Conservation (phyloP, 768 basidiomycete species). For the Mycena maculata region DNA sequence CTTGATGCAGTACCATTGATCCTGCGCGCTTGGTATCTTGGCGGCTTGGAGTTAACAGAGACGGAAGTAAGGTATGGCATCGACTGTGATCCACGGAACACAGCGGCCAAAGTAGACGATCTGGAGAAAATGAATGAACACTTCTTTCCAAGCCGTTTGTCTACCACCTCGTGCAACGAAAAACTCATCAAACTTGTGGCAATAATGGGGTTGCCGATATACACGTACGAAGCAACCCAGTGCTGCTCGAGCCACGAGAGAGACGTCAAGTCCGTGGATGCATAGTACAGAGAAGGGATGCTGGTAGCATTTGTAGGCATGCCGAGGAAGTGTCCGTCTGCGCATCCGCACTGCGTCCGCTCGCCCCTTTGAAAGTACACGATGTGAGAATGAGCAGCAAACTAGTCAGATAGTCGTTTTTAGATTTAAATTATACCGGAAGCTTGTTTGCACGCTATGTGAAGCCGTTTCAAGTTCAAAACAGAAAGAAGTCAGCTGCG, state of each 20-base stretch:
- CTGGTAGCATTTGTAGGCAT: no score
- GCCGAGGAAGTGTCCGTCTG: no score
- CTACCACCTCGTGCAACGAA: constrained; percentile 87
- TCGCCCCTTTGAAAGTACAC: no score
- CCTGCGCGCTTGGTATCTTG: constrained; percentile 81
- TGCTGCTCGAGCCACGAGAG: constrained; percentile 79
- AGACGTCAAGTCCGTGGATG: constrained; percentile 66
- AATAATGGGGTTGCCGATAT: constrained; percentile 88
- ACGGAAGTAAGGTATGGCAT: constrained; percentile 92
- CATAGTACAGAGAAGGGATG: constrained; percentile 45
- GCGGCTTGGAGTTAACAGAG: constrained; percentile 93
- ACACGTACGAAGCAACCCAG: constrained; percentile 90
- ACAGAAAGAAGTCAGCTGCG: no score
- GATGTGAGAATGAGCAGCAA: no score
- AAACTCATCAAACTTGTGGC: constrained; percentile 96
- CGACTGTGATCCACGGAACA: constrained; percentile 95
- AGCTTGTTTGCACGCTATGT: no score
- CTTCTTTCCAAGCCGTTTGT: not conserved
- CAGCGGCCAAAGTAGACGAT: constrained; percentile 97
- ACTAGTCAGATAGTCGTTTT: no score
- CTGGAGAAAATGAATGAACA: constrained; percentile 50
- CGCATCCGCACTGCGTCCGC: no score
- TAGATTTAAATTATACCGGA: no score
- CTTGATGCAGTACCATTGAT: constrained; percentile 98
- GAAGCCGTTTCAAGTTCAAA: no score